Conservation (phyloP, 2,329 filamentous ascomycete genomes). For the Monosporascus cannonballus region DNA sequence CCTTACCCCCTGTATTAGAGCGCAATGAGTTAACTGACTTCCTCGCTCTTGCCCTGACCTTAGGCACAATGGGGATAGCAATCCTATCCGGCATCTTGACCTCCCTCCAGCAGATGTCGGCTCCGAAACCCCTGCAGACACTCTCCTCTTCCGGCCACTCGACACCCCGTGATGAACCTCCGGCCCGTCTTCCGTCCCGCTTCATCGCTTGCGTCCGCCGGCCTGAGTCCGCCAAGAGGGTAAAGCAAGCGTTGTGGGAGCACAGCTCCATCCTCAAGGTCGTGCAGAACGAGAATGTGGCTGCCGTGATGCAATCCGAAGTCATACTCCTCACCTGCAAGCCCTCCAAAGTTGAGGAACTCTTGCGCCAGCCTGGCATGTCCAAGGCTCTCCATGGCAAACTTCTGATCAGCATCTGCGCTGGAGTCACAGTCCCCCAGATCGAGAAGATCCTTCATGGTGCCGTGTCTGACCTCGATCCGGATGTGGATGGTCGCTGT, state of each 20-base stretch:
- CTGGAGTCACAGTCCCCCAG: conserved; percentile 65
- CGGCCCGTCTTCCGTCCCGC: conserved; percentile 57
- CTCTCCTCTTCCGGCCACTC: conserved; percentile 34
- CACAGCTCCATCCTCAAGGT: conserved; percentile 59
- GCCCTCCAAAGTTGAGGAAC: conserved; percentile 63
- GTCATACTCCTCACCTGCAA: conserved; percentile 77
- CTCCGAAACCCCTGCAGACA: conserved; percentile 37
- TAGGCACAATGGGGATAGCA: conserved; percentile 79
- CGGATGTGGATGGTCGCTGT: conserved; percentile 44
- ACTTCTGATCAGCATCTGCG: conserved; percentile 74
- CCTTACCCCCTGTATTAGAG: neutral
- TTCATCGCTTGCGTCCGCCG: conserved; percentile 80
- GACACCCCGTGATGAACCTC: conserved; percentile 41
- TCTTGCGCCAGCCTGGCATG: conserved; percentile 64
- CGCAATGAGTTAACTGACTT: neutral
- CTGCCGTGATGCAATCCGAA: conserved; percentile 61
- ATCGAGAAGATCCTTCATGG: conserved; percentile 61
- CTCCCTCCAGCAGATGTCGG: conserved; percentile 53
- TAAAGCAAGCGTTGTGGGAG: conserved; percentile 58
- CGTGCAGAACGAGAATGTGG: conserved; percentile 65
- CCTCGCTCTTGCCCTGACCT: conserved; percentile 1
- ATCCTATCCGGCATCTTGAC: conserved; percentile 76
- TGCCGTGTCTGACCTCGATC: conserved; percentile 39
- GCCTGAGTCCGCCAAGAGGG: conserved; percentile 60
- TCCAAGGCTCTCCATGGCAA: conserved; percentile 69